Percentiles rank a stretch among this genome's conserved stretches.
phyloP scores from a whole-genome alignment of 2,329 filamentous ascomycete genomes.

The Aureobasidium sp. region DNA sequence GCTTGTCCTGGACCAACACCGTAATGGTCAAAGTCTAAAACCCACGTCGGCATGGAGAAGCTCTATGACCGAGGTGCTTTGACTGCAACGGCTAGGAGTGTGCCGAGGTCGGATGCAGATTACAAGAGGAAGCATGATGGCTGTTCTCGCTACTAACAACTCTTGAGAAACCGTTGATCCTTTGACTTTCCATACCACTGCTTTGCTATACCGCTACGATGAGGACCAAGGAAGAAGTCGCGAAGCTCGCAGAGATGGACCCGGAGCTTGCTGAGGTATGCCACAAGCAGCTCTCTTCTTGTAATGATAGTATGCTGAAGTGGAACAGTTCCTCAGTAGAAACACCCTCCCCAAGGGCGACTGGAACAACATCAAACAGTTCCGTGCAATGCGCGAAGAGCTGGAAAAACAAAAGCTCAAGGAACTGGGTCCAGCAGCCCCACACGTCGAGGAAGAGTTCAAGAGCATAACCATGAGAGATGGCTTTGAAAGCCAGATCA shows the following conservation, averaged over 20 bases:
- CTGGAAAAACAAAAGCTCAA: slow-evolving; percentile 9
- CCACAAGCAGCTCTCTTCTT: too few relatives aligned
- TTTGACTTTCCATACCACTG: neutral
- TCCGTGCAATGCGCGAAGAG: slow-evolving; percentile 10
- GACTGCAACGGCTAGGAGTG: neutral
- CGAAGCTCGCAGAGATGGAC: slow-evolving; percentile 14
- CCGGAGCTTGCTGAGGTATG: slow-evolving; percentile 15
- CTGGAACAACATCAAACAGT: slow-evolving; percentile 11
- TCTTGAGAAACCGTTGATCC: neutral
- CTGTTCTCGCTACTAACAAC: neutral
- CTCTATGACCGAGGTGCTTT: neutral
- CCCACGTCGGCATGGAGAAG: neutral
- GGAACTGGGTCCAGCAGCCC: slow-evolving; percentile 5
- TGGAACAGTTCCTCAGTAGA: slow-evolving; percentile 1
- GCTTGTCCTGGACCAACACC: neutral
- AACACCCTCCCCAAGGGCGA: slow-evolving; percentile 12
- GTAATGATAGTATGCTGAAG: neutral
- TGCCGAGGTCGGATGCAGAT: neutral
- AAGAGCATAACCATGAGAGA: slow-evolving; percentile 27
- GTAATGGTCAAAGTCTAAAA: neutral
- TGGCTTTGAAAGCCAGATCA: slow-evolving; percentile 27
- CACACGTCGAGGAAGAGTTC: slow-evolving; percentile 14
- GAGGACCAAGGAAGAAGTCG: slow-evolving; percentile 12
- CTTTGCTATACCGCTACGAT: neutral
- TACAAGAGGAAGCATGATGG: neutral